Base-by-base conservation (phyloP, 2,329 filamentous ascomycete species). In the Knufia fluminis region DNA sequence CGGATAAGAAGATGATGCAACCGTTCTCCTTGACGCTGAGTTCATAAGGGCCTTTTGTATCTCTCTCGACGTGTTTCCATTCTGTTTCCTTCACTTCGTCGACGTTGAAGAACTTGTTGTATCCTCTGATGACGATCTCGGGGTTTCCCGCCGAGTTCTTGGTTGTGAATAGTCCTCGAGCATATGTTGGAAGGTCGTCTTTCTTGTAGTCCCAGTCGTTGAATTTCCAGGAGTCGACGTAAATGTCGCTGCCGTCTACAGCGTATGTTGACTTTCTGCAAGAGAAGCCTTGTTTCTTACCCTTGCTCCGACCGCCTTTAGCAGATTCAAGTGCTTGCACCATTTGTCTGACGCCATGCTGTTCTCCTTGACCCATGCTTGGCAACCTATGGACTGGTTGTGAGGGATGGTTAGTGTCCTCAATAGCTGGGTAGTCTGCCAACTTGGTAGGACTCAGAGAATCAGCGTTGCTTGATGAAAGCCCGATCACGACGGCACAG, bases 41-140 rank as follows among this genome's bases (percentile, higher is more conserved):
- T 68, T 98, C 92, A 60, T 97, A 98, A 0, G 92, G 92, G 0
- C 88, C 89, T 55, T 79, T 72, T 0, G 92, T 97, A 49, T 85
- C 76, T 23, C 69, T 68, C 62, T 84, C 74, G 52, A 98, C 87
- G 61, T 84, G 86, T 14, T 72, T 66, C 92, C 92, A 98, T 60
- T 82, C 77, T 2, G 92, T 98, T 56, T 85, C 80, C 41, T 71
- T 67, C 6, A 94, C 84, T 69, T 98, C 92, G 45, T 79, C 79
- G 35, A 87, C 77, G 60, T 98, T 98, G 79, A 98, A 98, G 72
- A 98, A 98, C 69, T 98, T 98, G 74, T 98, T 91, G 68, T 98
- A 98, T 46, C 92, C 92, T 59, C 92, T 79, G 43, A 88, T 80
- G 1, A 78, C 85, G 58, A 98, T 96, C 66, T 95, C 87, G 10